Base-by-base conservation (phyloP, 73 alveolate species). In the Paramecium pentaurelia region DNA sequence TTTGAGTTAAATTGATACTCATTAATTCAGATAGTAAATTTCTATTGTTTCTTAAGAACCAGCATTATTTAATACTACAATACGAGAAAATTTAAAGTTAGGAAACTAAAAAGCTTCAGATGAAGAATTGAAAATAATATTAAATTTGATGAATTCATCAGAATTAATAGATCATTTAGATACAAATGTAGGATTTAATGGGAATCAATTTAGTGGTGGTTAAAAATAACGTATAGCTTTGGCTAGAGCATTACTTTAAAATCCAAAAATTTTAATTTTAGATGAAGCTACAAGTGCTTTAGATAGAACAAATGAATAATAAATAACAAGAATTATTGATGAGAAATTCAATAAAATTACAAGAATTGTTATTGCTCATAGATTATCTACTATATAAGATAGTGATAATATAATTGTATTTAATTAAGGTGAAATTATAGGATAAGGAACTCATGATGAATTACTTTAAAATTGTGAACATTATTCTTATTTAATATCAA, bases 281-380 rank as follows among this genome's bases (percentile, higher is more conserved):
- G 99, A 97, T 94, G 99, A 97, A 92, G 99, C 99, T 7, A 97
- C 99, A 12, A 85, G 96, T 59, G 98, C 98, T 30, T 92, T 95
- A 68, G 97, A 93, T 92, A 92, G 95, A 75, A 95, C 93, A 88
- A 95, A 89, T 80, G 96, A 88, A 93, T 22, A 18, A 30, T 86
- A 47, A 58, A 95, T 92, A 28, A 93, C 92, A 75, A 95, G 93
- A 40, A 77, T 91, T 60, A 84, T 93, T n/a, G 96, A 95, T 64
- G 60, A 93, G 54, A 90, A 93, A 20, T 93, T 86, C 18, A 73
- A 95, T 45, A 92, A 93, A 25, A 86, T 86, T 20, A 93, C 97
- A 28, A 95, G 92, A 14, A 93, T 95, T 40, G 83, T 95, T 4
- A 95, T 95, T 11, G 95, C 98, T n/a, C 98, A 95, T 92, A 92